Evolutionary conservation across 306 rosid species (phyloP), one percentile per base, ranked within the genome.

Genomic region (Delonix regia): DNA sequence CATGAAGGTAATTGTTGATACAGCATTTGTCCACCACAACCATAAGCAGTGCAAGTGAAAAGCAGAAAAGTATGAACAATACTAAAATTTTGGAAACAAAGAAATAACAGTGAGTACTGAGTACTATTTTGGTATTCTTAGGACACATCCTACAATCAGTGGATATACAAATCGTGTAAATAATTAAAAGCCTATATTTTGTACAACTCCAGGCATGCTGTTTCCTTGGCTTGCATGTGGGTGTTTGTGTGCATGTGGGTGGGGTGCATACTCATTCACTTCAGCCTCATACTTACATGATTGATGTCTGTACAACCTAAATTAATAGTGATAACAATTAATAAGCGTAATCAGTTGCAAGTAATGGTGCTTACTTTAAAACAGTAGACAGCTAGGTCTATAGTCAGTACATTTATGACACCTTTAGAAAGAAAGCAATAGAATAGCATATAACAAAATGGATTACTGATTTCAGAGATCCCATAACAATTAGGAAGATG

Each of bases 1-100:
- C 27, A 21, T 59, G 30, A 44, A 0, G 3, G 25, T 53, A 69
- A 61, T 72, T 25, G 44, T 16, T 72, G 7, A 44, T 25, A 10
- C 15, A 30, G 24, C 75, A 48, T 51, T 30, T 49, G 49, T 57
- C 44, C 18, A 44, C 75, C 56, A 72, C 71, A 81, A 42, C 45
- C n/a, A 48, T 19, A 71, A 59, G 64, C 41, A 71, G 21, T 65
- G 49, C 83, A 55, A 28, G 68, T 15, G 71, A 33, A 15, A 66
- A 69, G 76, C 39, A 70, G 63, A 70, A 61, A 47, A 47, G 28
- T 41, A 75, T 19, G 67, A 62, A 38, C 11, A 42, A 69, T 48
- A 67, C 56, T 66, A 30, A 74, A 73, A 47, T 73, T 49, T 76
- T 36, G 79, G 53, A 75, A 76, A 71, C 22, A 76, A 36, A 69